These are phyloP conservation scores for Coprinellus micaceus DNA, from an alignment of 768 basidiomycete genomes.

Conservation along the genomic window DNA sequence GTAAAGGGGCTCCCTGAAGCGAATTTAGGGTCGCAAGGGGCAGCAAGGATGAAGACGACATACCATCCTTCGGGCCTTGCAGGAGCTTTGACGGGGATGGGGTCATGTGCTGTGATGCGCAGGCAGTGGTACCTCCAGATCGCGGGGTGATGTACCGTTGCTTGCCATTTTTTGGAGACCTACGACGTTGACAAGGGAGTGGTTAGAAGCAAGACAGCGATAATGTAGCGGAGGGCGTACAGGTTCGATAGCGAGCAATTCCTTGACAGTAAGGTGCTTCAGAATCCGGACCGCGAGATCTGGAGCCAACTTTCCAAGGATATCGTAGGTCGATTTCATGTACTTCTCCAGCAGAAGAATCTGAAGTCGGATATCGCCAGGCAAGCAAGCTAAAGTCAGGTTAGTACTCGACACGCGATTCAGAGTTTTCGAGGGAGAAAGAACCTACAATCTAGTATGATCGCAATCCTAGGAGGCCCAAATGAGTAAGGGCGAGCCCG, in stretches of 20 bases:
- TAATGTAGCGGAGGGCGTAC: conserved; percentile 28
- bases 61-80: conserved; percentile 70
- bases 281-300: conserved; percentile 64
- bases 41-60: conserved; percentile 18
- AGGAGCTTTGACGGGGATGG: conserved; percentile 60
- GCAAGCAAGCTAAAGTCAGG: conserved; percentile 56
- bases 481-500: neutral
- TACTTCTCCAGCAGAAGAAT: conserved; percentile 85
- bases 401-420: conserved; percentile 5
- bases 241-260: conserved; percentile 58
- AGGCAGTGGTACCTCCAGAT: conserved; percentile 79
- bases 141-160: conserved; percentile 54
- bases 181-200: no score
- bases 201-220: conserved; percentile 24
- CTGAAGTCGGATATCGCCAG: conserved; percentile 81
- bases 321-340: conserved; percentile 74
- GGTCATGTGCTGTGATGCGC: conserved; percentile 68
- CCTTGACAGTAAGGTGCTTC: conserved; percentile 47
- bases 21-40: neutral
- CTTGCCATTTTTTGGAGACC: conserved; percentile 46
- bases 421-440: neutral
- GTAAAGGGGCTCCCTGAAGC: conserved; percentile 56
- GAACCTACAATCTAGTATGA: conserved; percentile 57
- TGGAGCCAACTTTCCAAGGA: conserved; percentile 68
- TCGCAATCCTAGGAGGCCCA: conserved; percentile 41